A percentile compares a stretch with the other conserved stretches of the same genome.
Evolutionary conservation across 1,284 basidiomycete species (phyloP).

Genomic region (Cryptococcus sp.): DNA sequence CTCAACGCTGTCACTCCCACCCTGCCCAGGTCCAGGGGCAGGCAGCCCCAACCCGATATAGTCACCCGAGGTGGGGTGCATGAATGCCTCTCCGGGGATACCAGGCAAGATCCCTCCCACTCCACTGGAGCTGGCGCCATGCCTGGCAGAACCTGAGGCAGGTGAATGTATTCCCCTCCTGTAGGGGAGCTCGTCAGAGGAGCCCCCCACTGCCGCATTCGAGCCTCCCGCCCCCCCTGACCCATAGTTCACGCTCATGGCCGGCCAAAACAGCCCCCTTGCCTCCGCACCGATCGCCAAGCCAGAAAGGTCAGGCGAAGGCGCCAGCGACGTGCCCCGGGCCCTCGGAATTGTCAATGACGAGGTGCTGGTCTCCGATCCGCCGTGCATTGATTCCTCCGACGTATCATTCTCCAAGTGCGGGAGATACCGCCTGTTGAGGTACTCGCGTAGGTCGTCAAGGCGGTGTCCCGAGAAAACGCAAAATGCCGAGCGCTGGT

Average conservation of each 20-base stretch:
- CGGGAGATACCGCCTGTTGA: conserved; percentile 46
- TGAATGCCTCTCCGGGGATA: conserved; percentile 12
- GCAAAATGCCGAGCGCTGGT: conserved; percentile 90
- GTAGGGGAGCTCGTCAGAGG: too few species aligned
- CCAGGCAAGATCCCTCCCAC: conserved; percentile 5
- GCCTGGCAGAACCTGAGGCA: too few species aligned
- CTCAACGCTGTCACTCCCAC: too few species aligned
- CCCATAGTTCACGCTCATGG: too few species aligned
- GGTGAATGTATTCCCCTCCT: too few species aligned
- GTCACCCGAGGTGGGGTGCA: background rate
- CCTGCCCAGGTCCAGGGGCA: too few species aligned
- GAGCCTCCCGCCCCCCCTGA: too few species aligned
- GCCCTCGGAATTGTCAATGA: conserved; percentile 24
- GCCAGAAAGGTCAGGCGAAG: conserved; percentile 1
- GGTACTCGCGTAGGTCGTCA: conserved; percentile 70
- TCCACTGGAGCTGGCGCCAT: background rate
- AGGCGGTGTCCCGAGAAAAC: conserved; percentile 95
- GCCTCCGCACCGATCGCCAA: background rate
- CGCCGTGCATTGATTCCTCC: conserved; percentile 8
- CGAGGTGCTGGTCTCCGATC: conserved; percentile 26
- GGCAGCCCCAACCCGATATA: too few species aligned
- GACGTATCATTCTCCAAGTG: conserved; percentile 22
- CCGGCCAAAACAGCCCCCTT: background rate
- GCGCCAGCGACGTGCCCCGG: background rate
- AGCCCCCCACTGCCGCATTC: too few species aligned